These are phyloP conservation scores for Scheffersomyces coipomensis DNA, from an alignment of 805 yeast genomes.

Conservation along the genomic window DNA sequence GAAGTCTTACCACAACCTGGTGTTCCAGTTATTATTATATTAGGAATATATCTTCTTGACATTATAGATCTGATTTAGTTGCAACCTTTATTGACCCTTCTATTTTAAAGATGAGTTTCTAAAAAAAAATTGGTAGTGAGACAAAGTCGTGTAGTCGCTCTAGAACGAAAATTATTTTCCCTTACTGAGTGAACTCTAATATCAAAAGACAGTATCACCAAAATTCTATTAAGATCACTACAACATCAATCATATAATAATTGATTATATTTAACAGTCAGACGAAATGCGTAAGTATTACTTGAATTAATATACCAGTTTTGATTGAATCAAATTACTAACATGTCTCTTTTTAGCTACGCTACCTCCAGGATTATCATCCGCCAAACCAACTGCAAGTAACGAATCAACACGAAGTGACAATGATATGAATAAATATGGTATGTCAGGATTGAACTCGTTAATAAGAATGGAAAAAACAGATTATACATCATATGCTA, in stretches of 20 bases:
- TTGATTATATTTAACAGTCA: no score
- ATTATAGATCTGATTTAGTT: slow-evolving; percentile 7
- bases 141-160: no score
- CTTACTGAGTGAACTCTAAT: no score
- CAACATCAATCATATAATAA: no score
- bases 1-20: slow-evolving; percentile 91
- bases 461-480: slow-evolving; percentile 60
- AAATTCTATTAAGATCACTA: no score
- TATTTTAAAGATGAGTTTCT: slow-evolving; percentile 1
- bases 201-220: no score
- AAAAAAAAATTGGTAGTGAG: slow-evolving; percentile 4
- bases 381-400: slow-evolving; percentile 1
- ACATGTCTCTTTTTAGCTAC: slow-evolving; percentile 18
- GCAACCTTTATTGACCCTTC: neutral
- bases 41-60: slow-evolving; percentile 50
- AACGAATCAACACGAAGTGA: slow-evolving; percentile 4
- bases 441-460: slow-evolving; percentile 61
- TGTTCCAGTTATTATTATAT: slow-evolving; percentile 90
- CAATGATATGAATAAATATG: slow-evolving; percentile 58
- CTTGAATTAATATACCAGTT: no score
- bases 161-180: no score
- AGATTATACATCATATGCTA: slow-evolving; percentile 64
- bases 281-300: no score
- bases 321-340: no score
- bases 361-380: slow-evolving; percentile 28